Base-by-base conservation (phyloP, 768 basidiomycete genomes). In the Strobilomyces dryophilus region DNA sequence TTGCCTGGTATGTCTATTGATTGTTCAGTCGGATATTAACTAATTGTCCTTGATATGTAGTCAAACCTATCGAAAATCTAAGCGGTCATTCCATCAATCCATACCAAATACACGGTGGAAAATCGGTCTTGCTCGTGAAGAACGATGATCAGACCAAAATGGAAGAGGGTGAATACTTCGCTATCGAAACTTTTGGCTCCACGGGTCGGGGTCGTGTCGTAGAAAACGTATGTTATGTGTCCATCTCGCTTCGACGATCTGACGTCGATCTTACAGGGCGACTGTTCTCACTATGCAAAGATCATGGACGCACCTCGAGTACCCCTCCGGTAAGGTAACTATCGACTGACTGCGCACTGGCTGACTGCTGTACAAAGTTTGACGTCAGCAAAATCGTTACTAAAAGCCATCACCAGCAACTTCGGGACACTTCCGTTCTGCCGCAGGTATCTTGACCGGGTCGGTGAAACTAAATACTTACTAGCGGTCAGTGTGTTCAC, bases 131-230 rank as follows among this genome's bases (percentile, higher is more conserved):
- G 34, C 81, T 98, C 42, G 90, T 97, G 42, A 91, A 88, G 68
- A 92, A 88, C 52, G 81, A 86, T 31, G 94, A 97, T 66, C 83
- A 87, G 55, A 92, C 89, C 14, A 95, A 92, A 73, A 99, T 99
- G 97, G 97, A 98, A 66, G 97, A 99, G 71, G 97, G 95, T 37
- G 97, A 98, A 64, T 98, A 98, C 66, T 99, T 92, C 68, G 97
- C 97, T 9, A 95, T 99, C 51, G 97, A 99, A 71, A 99, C 97
- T 2, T 99, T 99, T 68, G 97, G 97, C 11, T 91, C 89, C n/a
- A 98, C 95, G 0, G 95, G 97, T 15, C 79, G 87, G 39, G 97
- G 95, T 8, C 78, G 83, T 24, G 91, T 97, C 20, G 78, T 91
- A 15, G 95, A 98, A 63, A 79, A 79, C 55, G 92, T 91, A 60